Conservation (phyloP, 371 early-diverging fungal genomes). For the Massospora cicadina region DNA sequence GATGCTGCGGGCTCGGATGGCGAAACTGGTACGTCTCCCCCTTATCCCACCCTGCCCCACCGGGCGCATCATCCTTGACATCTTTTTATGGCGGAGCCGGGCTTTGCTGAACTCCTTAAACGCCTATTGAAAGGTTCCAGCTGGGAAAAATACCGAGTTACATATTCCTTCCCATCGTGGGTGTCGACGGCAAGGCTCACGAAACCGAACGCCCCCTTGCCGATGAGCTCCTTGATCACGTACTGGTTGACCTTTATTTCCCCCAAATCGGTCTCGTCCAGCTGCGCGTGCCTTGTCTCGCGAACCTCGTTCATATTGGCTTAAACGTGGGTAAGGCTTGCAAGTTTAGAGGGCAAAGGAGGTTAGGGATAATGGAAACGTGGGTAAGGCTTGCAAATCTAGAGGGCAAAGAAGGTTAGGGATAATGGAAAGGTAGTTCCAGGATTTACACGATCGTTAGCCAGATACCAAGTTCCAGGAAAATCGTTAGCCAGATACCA, state of each 20-base stretch:
- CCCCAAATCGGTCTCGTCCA: conserved; percentile 48
- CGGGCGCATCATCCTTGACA: conserved; percentile 26
- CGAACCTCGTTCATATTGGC: conserved; percentile 6
- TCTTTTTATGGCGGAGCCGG: conserved; percentile 53
- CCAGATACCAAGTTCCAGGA: too few relatives aligned
- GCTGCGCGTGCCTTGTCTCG: conserved; percentile 32
- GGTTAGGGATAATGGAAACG: too few relatives aligned
- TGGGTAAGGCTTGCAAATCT: too few relatives aligned
- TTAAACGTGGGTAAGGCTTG: too few relatives aligned
- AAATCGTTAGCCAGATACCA: too few relatives aligned
- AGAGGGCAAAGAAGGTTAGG: too few relatives aligned
- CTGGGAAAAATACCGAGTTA: conserved; percentile 16
- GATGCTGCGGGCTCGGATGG: not conserved
- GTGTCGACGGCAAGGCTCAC: conserved; percentile 61
- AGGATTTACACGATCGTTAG: too few relatives aligned
- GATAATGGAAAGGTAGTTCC: too few relatives aligned
- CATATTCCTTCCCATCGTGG: conserved; percentile 31
- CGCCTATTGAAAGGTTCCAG: conserved; percentile 29
- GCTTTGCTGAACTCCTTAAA: conserved; percentile 83
- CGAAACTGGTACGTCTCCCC: conserved; percentile 20
- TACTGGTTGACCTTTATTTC: conserved; percentile 63
- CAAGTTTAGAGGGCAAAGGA: too few relatives aligned
- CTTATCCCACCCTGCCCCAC: conserved; percentile 21
- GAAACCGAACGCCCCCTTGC: conserved; percentile 76
- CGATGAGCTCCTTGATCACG: conserved; percentile 47